Conservation (phyloP, 164 flowering plant species). For the Cinnamomum chago region DNA sequence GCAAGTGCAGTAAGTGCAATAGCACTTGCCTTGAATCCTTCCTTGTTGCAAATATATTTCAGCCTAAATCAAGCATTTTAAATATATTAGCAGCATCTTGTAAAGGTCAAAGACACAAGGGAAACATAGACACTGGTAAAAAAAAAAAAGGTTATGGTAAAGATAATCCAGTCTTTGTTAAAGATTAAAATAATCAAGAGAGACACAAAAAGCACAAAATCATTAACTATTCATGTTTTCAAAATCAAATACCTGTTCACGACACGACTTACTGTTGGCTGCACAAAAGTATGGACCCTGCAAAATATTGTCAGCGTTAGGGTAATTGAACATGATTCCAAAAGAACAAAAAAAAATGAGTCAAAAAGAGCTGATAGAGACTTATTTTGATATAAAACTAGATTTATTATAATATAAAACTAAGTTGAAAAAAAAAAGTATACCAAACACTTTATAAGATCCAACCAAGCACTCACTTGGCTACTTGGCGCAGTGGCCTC, state of each 20-base stretch:
- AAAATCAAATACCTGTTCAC: conserved; percentile 61
- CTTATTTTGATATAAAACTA: neutral
- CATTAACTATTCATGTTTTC: neutral
- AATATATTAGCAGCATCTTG: conserved; percentile 5
- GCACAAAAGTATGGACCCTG: conserved; percentile 91
- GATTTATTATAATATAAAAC: neutral
- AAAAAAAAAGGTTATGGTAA: neutral
- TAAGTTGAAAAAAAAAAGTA: neutral
- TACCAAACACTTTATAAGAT: neutral
- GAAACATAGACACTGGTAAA: neutral
- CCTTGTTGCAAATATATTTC: conserved; percentile 81
- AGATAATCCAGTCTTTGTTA: no score
- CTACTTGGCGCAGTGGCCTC: conserved; percentile 84
- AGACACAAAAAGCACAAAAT: neutral
- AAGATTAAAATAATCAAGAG: neutral
- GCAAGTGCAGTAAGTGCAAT: conserved; percentile 80
- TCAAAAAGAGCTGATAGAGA: no score
- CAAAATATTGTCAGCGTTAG: conserved; percentile 4
- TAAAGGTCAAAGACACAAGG: neutral
- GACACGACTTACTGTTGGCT: conserved; percentile 82
- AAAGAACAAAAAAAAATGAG: no score
- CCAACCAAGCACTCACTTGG: conserved; percentile 59
- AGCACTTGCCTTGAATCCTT: conserved; percentile 71
- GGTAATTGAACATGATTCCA: conserved; percentile 7
- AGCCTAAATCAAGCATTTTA: conserved; percentile 42